These are phyloP conservation scores for Penicillium brevicompactum DNA, from an alignment of 2,329 filamentous ascomycete genomes.

Conservation along the genomic window DNA sequence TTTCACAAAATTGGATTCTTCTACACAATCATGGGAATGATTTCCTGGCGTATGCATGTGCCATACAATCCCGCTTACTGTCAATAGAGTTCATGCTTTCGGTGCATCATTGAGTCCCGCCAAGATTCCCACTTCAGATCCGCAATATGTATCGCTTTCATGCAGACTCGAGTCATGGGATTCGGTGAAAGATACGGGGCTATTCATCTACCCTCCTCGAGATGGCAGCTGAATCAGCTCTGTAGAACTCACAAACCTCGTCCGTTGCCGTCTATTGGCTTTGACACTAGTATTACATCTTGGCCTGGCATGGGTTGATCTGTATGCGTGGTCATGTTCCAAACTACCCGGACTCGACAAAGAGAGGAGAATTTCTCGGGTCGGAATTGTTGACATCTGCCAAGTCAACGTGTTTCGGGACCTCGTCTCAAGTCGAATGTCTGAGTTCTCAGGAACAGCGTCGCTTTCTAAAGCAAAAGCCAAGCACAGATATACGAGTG, in stretches of 20 bases:
- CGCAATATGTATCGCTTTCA: background rate
- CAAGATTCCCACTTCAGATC: constrained; percentile 4
- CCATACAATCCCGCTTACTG: background rate
- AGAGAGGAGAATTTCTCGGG: background rate
- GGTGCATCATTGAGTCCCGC: background rate
- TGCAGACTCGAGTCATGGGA: constrained; percentile 6
- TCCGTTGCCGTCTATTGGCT: background rate
- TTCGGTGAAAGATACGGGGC: background rate
- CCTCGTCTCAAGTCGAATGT: no score
- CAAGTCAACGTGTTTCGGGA: background rate
- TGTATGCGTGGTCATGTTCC: constrained; percentile 5
- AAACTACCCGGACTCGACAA: constrained; percentile 1
- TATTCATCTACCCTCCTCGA: background rate
- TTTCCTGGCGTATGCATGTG: background rate
- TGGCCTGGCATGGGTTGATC: constrained; percentile 4
- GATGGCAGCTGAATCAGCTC: background rate
- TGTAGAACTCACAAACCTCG: background rate
- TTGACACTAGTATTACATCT: background rate
- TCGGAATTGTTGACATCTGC: background rate
- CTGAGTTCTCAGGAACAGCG: no score
- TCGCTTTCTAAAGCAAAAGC: no score
- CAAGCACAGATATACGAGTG: no score
- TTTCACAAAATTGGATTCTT: background rate
- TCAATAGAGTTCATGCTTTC: background rate
- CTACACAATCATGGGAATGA: background rate